A percentile compares a stretch with the other conserved stretches of the same genome.
phyloP scores from a whole-genome alignment of 1,284 basidiomycete genomes.

The Paramarasmius palmivorus region DNA sequence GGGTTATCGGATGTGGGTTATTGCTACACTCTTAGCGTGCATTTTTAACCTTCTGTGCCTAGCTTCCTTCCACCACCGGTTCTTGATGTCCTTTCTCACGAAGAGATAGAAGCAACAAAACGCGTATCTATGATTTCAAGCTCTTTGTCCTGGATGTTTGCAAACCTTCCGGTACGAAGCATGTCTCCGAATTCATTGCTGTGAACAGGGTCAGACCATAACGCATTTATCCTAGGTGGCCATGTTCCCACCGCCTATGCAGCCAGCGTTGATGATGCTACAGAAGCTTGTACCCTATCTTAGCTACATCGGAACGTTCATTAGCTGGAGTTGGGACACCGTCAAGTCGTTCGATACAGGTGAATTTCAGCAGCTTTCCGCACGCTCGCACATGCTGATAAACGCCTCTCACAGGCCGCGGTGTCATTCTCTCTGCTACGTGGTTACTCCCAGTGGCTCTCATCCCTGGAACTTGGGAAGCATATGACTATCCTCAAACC shows the following conservation, averaged over 20 bases:
- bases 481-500: background rate
- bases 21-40: background rate
- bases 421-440: constrained; percentile 1
- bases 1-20: constrained; percentile 1
- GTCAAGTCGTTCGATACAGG: background rate
- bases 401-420: background rate
- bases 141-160: background rate
- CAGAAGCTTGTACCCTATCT: background rate
- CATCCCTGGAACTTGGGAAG: constrained; percentile 2
- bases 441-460: constrained; percentile 4
- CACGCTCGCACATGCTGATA: background rate
- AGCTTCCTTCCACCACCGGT: constrained; percentile 19
- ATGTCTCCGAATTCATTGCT: too few species aligned
- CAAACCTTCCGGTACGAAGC: background rate
- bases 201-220: too few species aligned
- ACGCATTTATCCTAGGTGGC: background rate
- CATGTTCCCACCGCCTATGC: background rate
- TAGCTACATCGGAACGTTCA: background rate
- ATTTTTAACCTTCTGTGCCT: background rate
- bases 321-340: constrained; percentile 2
- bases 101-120: constrained; percentile 2
- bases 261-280: background rate
- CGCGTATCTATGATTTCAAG: background rate
- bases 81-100: background rate
- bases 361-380: background rate